Percentiles rank a stretch among this genome's conserved stretches.
These are phyloP conservation scores for Vigna mungo DNA, from an alignment of 306 rosid genomes.

Conservation along the genomic window DNA sequence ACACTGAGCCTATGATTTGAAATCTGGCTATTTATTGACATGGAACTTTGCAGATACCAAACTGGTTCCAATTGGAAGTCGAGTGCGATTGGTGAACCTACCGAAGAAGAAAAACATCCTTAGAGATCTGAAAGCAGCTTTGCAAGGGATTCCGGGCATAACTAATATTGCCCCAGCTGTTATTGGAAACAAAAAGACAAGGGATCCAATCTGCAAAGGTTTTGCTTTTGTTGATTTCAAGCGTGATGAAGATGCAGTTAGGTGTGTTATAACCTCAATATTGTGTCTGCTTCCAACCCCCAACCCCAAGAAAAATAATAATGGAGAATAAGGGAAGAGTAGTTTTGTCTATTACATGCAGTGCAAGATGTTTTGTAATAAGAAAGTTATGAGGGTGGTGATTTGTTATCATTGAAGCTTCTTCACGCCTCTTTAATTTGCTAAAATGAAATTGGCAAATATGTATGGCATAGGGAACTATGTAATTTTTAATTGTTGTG, in stretches of 20 bases:
- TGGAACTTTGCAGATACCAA: slow-evolving; percentile 56
- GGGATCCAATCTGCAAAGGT: slow-evolving; percentile 95
- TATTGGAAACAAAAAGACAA: slow-evolving; percentile 85
- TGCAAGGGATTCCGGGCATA: slow-evolving; percentile 70
- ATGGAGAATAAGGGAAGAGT: slow-evolving; percentile 3
- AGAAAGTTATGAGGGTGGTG: slow-evolving; percentile 11
- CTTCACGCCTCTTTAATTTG: slow-evolving; percentile 22
- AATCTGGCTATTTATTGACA: slow-evolving; percentile 12
- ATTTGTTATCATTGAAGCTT: slow-evolving; percentile 37
- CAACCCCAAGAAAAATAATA: slow-evolving; percentile 16
- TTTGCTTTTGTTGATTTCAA: slow-evolving; percentile 82
- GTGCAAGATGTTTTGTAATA: slow-evolving; percentile 20
- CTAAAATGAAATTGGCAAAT: slow-evolving; percentile 34
- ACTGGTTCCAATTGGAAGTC: slow-evolving; percentile 54
- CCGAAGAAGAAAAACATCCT: slow-evolving; percentile 82
- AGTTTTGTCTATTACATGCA: slow-evolving; percentile 29
- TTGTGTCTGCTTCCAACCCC: neutral
- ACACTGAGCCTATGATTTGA: slow-evolving; percentile 27
- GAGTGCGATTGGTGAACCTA: slow-evolving; percentile 72
- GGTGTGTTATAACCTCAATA: slow-evolving; percentile 55
- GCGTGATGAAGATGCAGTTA: slow-evolving; percentile 67
- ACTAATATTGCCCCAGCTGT: slow-evolving; percentile 69
- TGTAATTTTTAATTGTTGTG: slow-evolving; percentile 13
- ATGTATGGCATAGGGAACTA: neutral
- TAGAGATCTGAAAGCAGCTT: slow-evolving; percentile 76